These are phyloP conservation scores for Bassia scoparia DNA, from an alignment of 148 eudicot species.

Conservation along the genomic window DNA sequence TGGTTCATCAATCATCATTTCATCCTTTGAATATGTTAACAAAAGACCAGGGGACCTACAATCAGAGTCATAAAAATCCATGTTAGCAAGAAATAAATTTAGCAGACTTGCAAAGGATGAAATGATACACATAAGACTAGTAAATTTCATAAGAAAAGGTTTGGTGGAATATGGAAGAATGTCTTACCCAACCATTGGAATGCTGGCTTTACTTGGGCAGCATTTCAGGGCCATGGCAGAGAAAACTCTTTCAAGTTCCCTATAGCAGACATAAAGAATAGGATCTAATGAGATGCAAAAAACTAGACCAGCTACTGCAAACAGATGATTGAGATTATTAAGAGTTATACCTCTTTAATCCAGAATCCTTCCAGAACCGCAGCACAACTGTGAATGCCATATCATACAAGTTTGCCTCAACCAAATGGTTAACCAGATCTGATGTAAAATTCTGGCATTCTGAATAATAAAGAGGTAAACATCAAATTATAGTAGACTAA, in stretches of 20 bases:
- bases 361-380: slow-evolving; percentile 86
- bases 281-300: slow-evolving; percentile 2
- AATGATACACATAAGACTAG: no score
- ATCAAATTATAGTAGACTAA: neutral
- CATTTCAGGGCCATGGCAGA: slow-evolving; percentile 69
- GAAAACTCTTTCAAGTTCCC: slow-evolving; percentile 88
- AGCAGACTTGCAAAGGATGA: neutral
- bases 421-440: slow-evolving; percentile 66
- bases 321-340: neutral
- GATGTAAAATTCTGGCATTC: slow-evolving; percentile 53
- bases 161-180: slow-evolving; percentile 2
- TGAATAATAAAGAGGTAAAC: slow-evolving; percentile 28
- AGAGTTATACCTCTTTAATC: slow-evolving; percentile 58
- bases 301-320: neutral
- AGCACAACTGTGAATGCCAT: slow-evolving; percentile 82
- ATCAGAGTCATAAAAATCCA: neutral
- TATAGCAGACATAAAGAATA: slow-evolving; percentile 21
- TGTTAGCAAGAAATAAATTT: slow-evolving; percentile 3
- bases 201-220: slow-evolving; percentile 52
- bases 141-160: no score
- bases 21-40: slow-evolving; percentile 65
- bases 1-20: slow-evolving; percentile 40
- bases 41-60: slow-evolving; percentile 53
- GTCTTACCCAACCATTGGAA: slow-evolving; percentile 49
- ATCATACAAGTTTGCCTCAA: slow-evolving; percentile 72